These are phyloP conservation scores for Trametes versicolor DNA, from an alignment of 1,284 basidiomycete species.

Conservation along the genomic window DNA sequence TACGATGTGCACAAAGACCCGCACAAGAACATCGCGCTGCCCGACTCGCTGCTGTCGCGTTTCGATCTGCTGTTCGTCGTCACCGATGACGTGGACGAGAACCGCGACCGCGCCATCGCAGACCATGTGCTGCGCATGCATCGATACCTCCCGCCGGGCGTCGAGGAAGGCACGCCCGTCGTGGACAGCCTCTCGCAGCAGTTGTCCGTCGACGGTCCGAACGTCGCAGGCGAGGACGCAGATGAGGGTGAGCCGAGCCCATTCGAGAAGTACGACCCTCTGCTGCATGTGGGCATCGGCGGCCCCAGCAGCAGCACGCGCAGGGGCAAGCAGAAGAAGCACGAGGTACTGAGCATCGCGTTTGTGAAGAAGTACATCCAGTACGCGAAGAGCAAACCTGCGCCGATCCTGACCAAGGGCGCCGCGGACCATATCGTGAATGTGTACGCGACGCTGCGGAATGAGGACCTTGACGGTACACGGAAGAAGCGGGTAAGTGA, in stretches of 20 bases:
- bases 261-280: constrained; percentile 97
- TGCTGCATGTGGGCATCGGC: constrained; percentile 85
- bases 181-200: constrained; percentile 91
- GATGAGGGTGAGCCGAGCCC: constrained; percentile 79
- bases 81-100: constrained; percentile 97
- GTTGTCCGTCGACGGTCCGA: constrained; percentile 84
- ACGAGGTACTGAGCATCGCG: constrained; percentile 90
- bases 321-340: constrained; percentile 69
- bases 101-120: constrained; percentile 92
- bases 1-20: constrained; percentile 99
- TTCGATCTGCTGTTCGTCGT: constrained; percentile 99
- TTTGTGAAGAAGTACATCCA: constrained; percentile 99
- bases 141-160: constrained; percentile 94
- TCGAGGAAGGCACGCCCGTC: constrained; percentile 93
- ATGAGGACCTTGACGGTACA: constrained; percentile 92
- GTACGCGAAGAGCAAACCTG: constrained; percentile 91
- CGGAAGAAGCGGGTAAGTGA: constrained; percentile 78
- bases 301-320: constrained; percentile 55
- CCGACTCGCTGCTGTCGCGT: constrained; percentile 98
- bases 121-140: constrained; percentile 99
- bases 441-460: constrained; percentile 92
- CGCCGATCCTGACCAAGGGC: constrained; percentile 90
- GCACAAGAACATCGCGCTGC: constrained; percentile 98
- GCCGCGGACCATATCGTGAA: constrained; percentile 96
- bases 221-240: constrained; percentile 61